phyloP scores from a whole-genome alignment of 495 filamentous ascomycete species.

The Neurospora sp. region DNA sequence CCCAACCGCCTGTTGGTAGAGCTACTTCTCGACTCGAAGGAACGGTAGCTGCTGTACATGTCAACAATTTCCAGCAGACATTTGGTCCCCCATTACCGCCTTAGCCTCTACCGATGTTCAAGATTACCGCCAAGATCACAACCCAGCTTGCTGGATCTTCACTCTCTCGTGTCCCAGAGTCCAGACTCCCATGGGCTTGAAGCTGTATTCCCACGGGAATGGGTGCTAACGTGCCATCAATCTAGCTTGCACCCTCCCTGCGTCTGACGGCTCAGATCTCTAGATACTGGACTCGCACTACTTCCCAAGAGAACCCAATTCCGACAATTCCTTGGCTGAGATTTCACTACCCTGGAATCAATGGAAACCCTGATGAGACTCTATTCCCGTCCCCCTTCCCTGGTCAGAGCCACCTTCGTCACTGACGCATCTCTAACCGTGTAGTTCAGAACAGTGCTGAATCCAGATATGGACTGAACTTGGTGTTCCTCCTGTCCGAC shows the following conservation, averaged over 20 bases:
- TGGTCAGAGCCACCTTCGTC: neutral
- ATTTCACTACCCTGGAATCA: neutral
- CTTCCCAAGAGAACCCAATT: neutral
- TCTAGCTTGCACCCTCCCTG: neutral
- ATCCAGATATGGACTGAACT: neutral
- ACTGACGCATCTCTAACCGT: neutral
- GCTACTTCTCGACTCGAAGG: neutral
- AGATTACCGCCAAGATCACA: neutral
- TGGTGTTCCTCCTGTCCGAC: neutral
- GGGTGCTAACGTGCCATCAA: neutral
- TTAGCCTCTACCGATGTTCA: neutral
- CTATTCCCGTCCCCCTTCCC: neutral
- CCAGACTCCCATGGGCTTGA: neutral
- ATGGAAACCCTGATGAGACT: neutral
- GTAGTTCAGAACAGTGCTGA: neutral
- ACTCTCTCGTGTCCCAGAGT: neutral
- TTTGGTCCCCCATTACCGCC: neutral
- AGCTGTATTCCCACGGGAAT: neutral
- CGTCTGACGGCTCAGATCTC: neutral
- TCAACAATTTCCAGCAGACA: neutral
- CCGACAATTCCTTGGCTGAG: neutral
- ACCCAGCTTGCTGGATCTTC: neutral
- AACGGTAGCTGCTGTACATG: neutral
- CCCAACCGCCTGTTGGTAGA: neutral
- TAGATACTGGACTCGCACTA: neutral